Evolutionary conservation across 83 land plant species (phyloP).

Genomic region (Isoetes engelmannii): DNA sequence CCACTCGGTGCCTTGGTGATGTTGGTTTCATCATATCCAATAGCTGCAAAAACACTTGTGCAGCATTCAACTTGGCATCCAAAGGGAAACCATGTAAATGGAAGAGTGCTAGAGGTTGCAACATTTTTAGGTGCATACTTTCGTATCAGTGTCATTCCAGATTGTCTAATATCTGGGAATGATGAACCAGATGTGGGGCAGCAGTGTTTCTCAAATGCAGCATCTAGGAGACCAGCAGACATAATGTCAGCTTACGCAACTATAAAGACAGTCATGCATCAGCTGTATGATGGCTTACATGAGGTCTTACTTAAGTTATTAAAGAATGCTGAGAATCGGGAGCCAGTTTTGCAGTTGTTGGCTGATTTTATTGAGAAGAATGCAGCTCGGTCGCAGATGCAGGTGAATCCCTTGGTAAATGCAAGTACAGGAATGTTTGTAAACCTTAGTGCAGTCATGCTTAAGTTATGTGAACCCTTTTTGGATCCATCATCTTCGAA

Average conservation of each 20-base stretch:
- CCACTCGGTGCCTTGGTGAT: slow-evolving; percentile 51
- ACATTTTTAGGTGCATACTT: slow-evolving; percentile 88
- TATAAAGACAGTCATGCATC: slow-evolving; percentile 73
- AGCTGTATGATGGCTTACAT: slow-evolving; percentile 71
- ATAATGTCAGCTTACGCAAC: slow-evolving; percentile 71
- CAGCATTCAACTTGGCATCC: slow-evolving; percentile 77
- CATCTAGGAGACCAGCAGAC: slow-evolving; percentile 74
- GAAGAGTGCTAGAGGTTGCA: slow-evolving; percentile 63
- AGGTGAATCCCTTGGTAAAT: slow-evolving; percentile 72
- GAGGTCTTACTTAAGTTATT: slow-evolving; percentile 57
- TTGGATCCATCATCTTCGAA: slow-evolving; percentile 64
- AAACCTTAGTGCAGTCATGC: slow-evolving; percentile 91
- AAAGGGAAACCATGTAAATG: slow-evolving; percentile 47
- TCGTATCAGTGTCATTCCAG: slow-evolving; percentile 87
- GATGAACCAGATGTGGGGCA: slow-evolving; percentile 77
- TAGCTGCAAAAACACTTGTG: slow-evolving; percentile 59
- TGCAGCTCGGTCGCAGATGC: slow-evolving; percentile 65
- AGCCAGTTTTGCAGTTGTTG: slow-evolving; percentile 62
- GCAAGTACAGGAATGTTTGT: slow-evolving; percentile 92
- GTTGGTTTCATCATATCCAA: slow-evolving; percentile 46
- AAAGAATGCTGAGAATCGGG: slow-evolving; percentile 58
- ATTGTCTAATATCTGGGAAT: slow-evolving; percentile 53
- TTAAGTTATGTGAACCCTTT: slow-evolving; percentile 91
- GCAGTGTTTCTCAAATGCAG: slow-evolving; percentile 82
- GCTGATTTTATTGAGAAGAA: slow-evolving; percentile 77